These are phyloP conservation scores for Xylariales sp. DNA, from an alignment of 2,329 filamentous ascomycete genomes.

Conservation along the genomic window DNA sequence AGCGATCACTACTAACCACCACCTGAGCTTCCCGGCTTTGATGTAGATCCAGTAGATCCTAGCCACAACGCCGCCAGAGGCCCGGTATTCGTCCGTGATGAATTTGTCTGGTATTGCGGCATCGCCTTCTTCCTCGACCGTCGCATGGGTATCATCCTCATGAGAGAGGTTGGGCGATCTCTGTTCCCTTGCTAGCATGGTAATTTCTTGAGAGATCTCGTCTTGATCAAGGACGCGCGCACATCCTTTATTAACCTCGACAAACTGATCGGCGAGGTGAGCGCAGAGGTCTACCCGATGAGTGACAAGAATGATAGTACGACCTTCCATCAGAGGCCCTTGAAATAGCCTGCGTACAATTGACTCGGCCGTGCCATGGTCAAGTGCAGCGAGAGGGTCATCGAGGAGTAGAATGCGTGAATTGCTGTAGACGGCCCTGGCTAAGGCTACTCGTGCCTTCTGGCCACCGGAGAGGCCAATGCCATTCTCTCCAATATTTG, in stretches of 20 bases:
- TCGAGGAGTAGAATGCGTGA: constrained; percentile 69
- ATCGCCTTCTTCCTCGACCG: constrained; percentile 55
- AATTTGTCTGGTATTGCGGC: constrained; percentile 77
- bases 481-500: constrained; percentile 71
- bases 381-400: constrained; percentile 71
- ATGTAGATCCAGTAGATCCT: constrained; percentile 88
- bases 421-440: constrained; percentile 69
- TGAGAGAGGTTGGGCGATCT: constrained; percentile 38
- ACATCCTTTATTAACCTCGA: constrained; percentile 74
- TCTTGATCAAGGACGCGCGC: constrained; percentile 63
- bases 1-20: constrained; percentile 75
- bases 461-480: constrained; percentile 73
- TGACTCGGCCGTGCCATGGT: constrained; percentile 70
- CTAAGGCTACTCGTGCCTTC: constrained; percentile 71
- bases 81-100: constrained; percentile 80
- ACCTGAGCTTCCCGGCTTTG: constrained; percentile 78
- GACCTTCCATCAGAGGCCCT: constrained; percentile 68
- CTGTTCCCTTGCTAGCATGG: constrained; percentile 47
- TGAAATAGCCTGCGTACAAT: constrained; percentile 72
- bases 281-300: constrained; percentile 82
- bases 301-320: constrained; percentile 83
- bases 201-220: constrained; percentile 56
- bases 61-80: constrained; percentile 78
- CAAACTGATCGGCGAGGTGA: constrained; percentile 76
- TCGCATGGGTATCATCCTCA: constrained; percentile 49